phyloP scores from a whole-genome alignment of 257 asterid genomes.

The Solanum pimpinellifolium region DNA sequence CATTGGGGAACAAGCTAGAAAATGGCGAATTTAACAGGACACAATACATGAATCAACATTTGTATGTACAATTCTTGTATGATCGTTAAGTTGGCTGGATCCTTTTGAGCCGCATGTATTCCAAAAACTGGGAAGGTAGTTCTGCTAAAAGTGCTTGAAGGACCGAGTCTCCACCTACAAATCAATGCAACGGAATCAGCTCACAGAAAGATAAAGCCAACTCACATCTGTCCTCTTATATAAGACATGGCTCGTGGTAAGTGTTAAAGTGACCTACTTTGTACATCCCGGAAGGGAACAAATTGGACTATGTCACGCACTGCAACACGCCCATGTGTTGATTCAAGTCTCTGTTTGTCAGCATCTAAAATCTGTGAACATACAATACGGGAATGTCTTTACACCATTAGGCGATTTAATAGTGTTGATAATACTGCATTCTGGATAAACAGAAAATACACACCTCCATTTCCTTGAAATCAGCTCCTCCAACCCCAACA shows the following conservation, averaged over 20 bases:
- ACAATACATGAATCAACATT: not conserved
- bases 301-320: conserved; percentile 96
- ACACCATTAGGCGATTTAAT: not conserved
- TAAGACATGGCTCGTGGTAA: not conserved
- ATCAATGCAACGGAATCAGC: not conserved
- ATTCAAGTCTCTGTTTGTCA: conserved; percentile 81
- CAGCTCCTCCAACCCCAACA: conserved; percentile 99
- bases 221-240: not conserved
- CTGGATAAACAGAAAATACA: not conserved
- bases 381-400: not conserved
- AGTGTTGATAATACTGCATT: not conserved
- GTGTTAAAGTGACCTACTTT: conserved; percentile 38
- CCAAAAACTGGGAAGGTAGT: conserved; percentile 78
- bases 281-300: conserved; percentile 83
- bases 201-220: not conserved
- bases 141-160: conserved; percentile 87
- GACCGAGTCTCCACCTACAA: conserved; percentile 75
- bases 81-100: conserved; percentile 39
- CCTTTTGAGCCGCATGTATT: conserved; percentile 33
- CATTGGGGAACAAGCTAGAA: not conserved
- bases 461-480: conserved; percentile 98
- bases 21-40: not conserved
- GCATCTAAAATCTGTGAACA: conserved; percentile 71
- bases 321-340: conserved; percentile 80
- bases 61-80: conserved; percentile 40